Percentiles rank a stretch among this genome's conserved stretches.
These are phyloP conservation scores for Penicillium concentricum DNA, from an alignment of 2,329 filamentous ascomycete genomes.

Conservation along the genomic window DNA sequence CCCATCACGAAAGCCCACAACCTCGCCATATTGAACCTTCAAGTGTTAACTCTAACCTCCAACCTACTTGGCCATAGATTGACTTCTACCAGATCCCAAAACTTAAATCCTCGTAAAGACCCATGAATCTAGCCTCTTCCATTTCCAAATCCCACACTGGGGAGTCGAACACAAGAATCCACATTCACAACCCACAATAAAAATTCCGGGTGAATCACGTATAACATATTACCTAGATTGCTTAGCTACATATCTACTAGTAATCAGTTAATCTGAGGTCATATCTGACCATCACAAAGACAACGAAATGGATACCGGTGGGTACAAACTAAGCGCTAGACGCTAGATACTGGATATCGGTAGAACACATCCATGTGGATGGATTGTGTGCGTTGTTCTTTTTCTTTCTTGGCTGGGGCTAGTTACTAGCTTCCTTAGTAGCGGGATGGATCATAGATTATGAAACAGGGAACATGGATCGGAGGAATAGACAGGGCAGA, in stretches of 20 bases:
- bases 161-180: background rate
- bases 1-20: background rate
- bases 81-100: background rate
- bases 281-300: background rate
- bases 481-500: background rate
- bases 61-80: background rate
- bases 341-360: background rate
- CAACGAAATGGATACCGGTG: background rate
- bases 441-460: background rate
- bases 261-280: background rate
- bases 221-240: background rate
- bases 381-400: background rate
- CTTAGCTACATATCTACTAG: background rate
- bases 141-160: background rate
- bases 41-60: background rate
- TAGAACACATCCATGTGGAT: background rate
- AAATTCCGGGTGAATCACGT: background rate
- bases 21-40: background rate
- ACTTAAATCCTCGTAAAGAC: background rate
- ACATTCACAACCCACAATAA: background rate
- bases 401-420: background rate
- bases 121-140: background rate
- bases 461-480: no score
- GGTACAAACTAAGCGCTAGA: background rate
- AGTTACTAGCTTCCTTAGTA: background rate